Evolutionary conservation across 2,329 filamentous ascomycete species (phyloP), one percentile per base, ranked within the genome.

Genomic region (Fusarium ambrosium): DNA sequence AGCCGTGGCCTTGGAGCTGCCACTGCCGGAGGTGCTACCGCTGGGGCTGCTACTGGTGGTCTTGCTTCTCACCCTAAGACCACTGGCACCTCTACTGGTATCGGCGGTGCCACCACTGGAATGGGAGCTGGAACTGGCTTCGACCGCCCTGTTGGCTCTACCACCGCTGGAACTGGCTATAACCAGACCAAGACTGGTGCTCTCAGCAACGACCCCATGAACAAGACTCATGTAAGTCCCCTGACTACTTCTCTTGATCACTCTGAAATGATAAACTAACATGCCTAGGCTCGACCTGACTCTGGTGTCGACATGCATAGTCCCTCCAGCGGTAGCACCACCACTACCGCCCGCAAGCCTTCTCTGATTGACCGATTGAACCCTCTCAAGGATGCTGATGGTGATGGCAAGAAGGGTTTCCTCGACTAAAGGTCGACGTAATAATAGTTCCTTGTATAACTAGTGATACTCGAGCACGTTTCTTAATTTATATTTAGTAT

Each of bases 391-490:
- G 77, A 78, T 13, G 60, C 77, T 22, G 76, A 79, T 34, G 67
- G 72, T 34, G 76, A 77, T 24, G 74, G 77, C 32, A 76, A 79
- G 73, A 76, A 77, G 65, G 75, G 75, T 0, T 39, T 77, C 0
- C 55, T 77, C 62, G 67, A 74, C 7, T 76, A 72, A 59, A 36
- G 2, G 7, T 4, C 53, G 14, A 20, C n/a, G n/a, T 32, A 48
- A 58, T 39, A 59, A 27, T 51, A 18, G 16, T 18, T n/a, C 6
- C 27, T 22, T 75, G 66, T 75, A 70, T n/a, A 16, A 65, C 37
- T 69, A 66, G 72, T 71, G 22, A 53, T 58, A 41, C 16, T 63
- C 45, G 64, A 59, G 36, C 7, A 74, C 61, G 32, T 36, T 16
- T 32, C 27, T 32, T 29, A 53, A 29, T 53, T 7, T 32, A 53